Evolutionary conservation across 225 moss, liverwort and hornwort species (phyloP).

Genomic region (Physcomitrium patens): DNA sequence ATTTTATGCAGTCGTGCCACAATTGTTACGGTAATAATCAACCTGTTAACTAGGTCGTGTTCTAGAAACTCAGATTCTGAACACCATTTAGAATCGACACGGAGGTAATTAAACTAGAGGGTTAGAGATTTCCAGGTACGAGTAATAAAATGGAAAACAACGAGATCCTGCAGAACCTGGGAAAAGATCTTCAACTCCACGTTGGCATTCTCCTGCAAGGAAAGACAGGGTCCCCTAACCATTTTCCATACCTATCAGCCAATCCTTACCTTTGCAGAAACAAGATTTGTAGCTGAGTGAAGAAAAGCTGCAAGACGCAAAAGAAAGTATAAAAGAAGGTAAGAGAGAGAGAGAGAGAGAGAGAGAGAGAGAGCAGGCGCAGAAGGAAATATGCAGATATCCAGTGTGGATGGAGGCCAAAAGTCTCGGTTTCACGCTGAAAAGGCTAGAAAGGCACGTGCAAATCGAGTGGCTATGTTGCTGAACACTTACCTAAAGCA

Average conservation of each 20-base stretch:
- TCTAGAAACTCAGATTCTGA: not conserved
- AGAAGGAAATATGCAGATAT: not conserved
- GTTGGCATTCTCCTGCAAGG: conserved; percentile 6
- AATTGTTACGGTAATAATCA: not conserved
- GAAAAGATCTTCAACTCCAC: conserved; percentile 2
- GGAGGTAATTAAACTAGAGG: conserved; percentile 7
- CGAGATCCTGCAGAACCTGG: not conserved
- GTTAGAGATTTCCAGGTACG: not conserved
- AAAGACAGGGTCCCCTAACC: not conserved
- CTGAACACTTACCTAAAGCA: conserved; percentile 39
- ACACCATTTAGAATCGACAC: not conserved
- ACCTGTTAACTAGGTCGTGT: not conserved
- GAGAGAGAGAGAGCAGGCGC: not conserved
- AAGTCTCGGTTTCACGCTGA: not conserved
- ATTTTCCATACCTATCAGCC: not conserved
- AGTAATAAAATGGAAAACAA: not conserved
- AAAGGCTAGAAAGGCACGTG: conserved; percentile 15
- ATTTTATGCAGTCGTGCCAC: not conserved
- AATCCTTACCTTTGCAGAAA: conserved; percentile 14
- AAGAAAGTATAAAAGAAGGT: not conserved
- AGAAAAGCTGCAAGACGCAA: conserved; percentile 18
- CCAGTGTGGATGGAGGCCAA: conserved; percentile 1
- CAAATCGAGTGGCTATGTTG: conserved; percentile 31
- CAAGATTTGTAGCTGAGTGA: not conserved
- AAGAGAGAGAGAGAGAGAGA: no score